phyloP scores from a whole-genome alignment of 306 rosid species.

The Trifolium subterraneum region DNA sequence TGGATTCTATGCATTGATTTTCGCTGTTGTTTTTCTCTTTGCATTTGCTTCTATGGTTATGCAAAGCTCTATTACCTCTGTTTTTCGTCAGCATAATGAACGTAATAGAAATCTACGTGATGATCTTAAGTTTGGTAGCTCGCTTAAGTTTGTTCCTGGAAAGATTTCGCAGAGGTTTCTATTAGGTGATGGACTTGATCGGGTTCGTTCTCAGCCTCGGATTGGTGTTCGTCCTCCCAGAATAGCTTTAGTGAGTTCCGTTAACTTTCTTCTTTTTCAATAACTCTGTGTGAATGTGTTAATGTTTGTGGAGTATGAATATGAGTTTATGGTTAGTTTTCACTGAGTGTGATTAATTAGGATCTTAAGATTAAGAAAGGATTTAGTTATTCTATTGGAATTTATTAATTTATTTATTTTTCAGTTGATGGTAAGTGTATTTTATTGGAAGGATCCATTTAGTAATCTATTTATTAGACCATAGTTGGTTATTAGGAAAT shows the following conservation, averaged over 20 bases:
- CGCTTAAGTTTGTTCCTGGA: conserved; percentile 79
- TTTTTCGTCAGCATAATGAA: conserved; percentile 61
- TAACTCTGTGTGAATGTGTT: not conserved
- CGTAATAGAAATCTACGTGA: conserved; percentile 43
- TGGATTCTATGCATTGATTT: conserved; percentile 57
- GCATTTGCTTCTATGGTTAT: conserved; percentile 76
- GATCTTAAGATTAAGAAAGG: not conserved
- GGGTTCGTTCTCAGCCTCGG: conserved; percentile 60
- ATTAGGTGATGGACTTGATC: conserved; percentile 69
- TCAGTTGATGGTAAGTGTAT: not conserved
- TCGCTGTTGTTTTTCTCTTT: conserved; percentile 66
- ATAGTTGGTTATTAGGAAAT: not conserved
- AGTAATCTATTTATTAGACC: not conserved
- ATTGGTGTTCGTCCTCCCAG: conserved; percentile 76
- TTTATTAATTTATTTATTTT: not conserved
- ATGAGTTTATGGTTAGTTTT: not conserved
- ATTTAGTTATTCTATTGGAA: conserved; percentile 24
- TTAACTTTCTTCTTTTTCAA: conserved; percentile 20
- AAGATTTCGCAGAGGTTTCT: conserved; percentile 53
- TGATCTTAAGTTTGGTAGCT: conserved; percentile 68
- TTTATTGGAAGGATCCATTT: conserved; percentile 36
- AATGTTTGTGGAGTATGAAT: conserved; percentile 15
- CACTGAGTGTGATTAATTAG: not conserved
- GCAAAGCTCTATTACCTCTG: conserved; percentile 84
- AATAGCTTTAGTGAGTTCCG: conserved; percentile 82